Evolutionary conservation across 768 basidiomycete species (phyloP).

Genomic region (Rhizopogon roseolus): DNA sequence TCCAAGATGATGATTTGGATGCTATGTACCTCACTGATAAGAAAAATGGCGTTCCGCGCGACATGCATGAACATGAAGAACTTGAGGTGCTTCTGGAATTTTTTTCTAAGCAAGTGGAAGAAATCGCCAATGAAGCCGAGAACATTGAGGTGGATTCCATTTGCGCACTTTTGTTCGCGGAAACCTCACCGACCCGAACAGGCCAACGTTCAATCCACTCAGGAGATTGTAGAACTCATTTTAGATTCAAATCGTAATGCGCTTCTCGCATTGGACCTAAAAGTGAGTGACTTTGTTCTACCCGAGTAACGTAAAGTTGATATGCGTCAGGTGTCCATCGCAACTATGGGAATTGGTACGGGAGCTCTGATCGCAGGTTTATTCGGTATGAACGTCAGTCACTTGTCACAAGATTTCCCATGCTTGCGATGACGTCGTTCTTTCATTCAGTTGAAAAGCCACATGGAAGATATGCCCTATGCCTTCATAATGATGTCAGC

Average conservation of each 20-base stretch:
- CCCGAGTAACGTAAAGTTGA: not conserved
- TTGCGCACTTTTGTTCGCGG: not conserved
- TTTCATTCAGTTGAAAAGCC: conserved; percentile 58
- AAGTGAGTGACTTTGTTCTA: conserved; percentile 40
- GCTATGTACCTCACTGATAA: conserved; percentile 95
- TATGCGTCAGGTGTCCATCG: conserved; percentile 72
- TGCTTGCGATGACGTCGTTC: not conserved
- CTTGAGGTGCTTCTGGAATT: conserved; percentile 91
- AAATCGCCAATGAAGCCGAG: conserved; percentile 91
- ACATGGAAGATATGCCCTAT: conserved; percentile 66
- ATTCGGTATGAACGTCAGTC: conserved; percentile 93
- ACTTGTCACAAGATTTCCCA: conserved; percentile 1
- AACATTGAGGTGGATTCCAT: conserved; percentile 61
- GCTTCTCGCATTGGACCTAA: conserved; percentile 84
- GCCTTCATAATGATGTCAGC: conserved; percentile 70
- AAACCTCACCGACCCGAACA: conserved; percentile 22
- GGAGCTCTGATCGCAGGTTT: conserved; percentile 88
- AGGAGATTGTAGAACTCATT: conserved; percentile 96
- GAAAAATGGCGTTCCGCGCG: conserved; percentile 55
- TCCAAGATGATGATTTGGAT: conserved; percentile 83
- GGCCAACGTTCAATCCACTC: conserved; percentile 94
- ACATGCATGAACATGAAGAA: conserved; percentile 82
- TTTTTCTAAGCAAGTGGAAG: conserved; percentile 94
- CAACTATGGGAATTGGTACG: conserved; percentile 87
- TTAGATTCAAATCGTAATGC: conserved; percentile 94